Base-by-base conservation (phyloP, 441 rosid species). In the Jatropha multifida region DNA sequence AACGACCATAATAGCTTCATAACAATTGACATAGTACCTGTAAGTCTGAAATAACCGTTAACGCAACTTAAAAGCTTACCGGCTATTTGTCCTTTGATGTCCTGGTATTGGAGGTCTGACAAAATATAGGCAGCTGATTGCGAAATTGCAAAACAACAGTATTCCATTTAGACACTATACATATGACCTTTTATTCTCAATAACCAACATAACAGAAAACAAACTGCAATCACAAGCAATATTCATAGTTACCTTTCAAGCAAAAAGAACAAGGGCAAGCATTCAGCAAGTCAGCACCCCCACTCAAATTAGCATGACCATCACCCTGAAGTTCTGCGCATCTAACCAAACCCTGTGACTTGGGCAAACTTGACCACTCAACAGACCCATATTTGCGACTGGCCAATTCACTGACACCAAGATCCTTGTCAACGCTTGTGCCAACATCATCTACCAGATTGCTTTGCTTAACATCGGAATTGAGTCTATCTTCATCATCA, bases 61-160 rank as follows among this genome's bases (percentile, higher is more conserved):
- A 58, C 17, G 71, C 41, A n/a, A 69, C 13, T 27, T 32, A 46
- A 7, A 69, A 48, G 73, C 85, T 85, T 81, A 95, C 98, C 94
- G 48, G 90, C 74, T 76, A 92, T 78, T 80, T 95, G 88, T 74
- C 97, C 96, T 79, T 90, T 93, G 76, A 90, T 85, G 80, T 95
- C 98, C 86, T 93, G 96, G 77, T 89, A 93, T 81, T 93, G 94
- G 68, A 95, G 96, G 85, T 95, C 99, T 20, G 98, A 87, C 98
- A 93, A 95, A 69, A 95, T 93, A 79, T 87, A 88, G 58, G 97
- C 91, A 87, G 97, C 99, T 95, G 90, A 79, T 80, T 46, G 78
- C n/a, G 23, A 79, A 27, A 83, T 73, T 51, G 69, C 52, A 79
- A 74, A 76, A 65, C 41, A 77, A 56, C 4, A 38, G 0, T 48